Base-by-base conservation (phyloP, 306 rosid genomes). In the Prunus mira region DNA sequence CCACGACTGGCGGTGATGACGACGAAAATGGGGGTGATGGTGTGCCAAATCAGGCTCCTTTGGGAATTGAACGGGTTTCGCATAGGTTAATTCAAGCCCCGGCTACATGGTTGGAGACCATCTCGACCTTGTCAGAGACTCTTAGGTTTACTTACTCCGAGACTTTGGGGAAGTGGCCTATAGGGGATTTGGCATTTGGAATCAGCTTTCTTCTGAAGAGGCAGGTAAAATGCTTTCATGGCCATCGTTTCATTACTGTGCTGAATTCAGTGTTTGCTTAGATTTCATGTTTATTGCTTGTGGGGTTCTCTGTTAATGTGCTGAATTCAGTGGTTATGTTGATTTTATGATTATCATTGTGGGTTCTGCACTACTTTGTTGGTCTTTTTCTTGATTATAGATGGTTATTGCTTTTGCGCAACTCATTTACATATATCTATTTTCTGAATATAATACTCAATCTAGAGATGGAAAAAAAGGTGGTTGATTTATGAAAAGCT, bases 101-200 rank as follows among this genome's bases (percentile, higher is more conserved):
- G 58, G 99, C 89, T 2, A 95, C 99, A 9, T 92, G 99, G 97
- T 76, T 90, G 75, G 97, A 95, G 86, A 90, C 98, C 19, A 92
- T 92, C 51, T 92, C 96, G 15, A 90, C 98, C 0, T 86, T 92
- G 77, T 95, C 97, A 0, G 98, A 92, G 86, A 95, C 97, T 28
- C 91, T 95, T 11, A 84, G 97, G 82, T 95, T 95, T 71, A 95
- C 98, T 0, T 95, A 95, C 82, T 95, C 97, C 0, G 98, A 95
- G 91, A 95, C 98, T 27, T 89, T 95, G 74, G 98, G 96, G 67
- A 95, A 92, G 87, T 95, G 97, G 98, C 98, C 98, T 6, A 90
- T 90, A 68, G 97, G 97, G 63, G 99, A 95, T 83, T 89, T 95
- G 86, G 97, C 99, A 8, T 95, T 95, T 72, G 99, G 99, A 73